Conservation (phyloP, 1,139 yeast genomes). For the Diutina rugosa region DNA sequence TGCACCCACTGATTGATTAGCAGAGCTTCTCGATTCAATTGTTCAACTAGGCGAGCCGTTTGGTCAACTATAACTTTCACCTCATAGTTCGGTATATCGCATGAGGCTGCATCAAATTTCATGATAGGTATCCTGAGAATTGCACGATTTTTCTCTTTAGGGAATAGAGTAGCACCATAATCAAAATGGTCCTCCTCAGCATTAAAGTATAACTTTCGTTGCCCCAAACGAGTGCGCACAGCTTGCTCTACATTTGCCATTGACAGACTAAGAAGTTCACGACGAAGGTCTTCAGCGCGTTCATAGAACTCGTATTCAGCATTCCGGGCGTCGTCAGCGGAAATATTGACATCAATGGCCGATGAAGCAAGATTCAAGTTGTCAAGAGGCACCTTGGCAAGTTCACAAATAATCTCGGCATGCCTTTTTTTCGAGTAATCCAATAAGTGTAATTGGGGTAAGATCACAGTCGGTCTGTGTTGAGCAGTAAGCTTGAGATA, state of each 20-base stretch:
- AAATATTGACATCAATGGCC: neutral
- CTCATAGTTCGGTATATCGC: conserved; percentile 10
- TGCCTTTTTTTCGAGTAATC: neutral
- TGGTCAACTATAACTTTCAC: conserved; percentile 16
- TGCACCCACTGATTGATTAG: conserved; percentile 43
- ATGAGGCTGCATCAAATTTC: conserved; percentile 10
- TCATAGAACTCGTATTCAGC: conserved; percentile 35
- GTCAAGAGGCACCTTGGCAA: neutral
- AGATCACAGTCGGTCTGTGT: neutral
- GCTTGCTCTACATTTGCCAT: conserved; percentile 19
- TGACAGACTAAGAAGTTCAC: conserved; percentile 35
- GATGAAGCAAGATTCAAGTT: neutral
- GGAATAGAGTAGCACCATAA: conserved; percentile 18
- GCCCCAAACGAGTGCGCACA: conserved; percentile 13
- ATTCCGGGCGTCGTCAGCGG: neutral
- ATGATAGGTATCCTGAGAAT: conserved; percentile 9
- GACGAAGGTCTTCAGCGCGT: conserved; percentile 51
- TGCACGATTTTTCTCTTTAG: conserved; percentile 21
- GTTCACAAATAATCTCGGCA: neutral
- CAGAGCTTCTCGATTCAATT: conserved; percentile 38
- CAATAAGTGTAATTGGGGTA: neutral
- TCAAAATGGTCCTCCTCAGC: conserved; percentile 11
- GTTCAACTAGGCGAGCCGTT: conserved; percentile 11
- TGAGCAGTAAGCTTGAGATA: conserved; percentile 10
- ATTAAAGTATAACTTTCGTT: conserved; percentile 11